Evolutionary conservation across 805 yeast species (phyloP).

Genomic region (Wickerhamomyces pijperi): DNA sequence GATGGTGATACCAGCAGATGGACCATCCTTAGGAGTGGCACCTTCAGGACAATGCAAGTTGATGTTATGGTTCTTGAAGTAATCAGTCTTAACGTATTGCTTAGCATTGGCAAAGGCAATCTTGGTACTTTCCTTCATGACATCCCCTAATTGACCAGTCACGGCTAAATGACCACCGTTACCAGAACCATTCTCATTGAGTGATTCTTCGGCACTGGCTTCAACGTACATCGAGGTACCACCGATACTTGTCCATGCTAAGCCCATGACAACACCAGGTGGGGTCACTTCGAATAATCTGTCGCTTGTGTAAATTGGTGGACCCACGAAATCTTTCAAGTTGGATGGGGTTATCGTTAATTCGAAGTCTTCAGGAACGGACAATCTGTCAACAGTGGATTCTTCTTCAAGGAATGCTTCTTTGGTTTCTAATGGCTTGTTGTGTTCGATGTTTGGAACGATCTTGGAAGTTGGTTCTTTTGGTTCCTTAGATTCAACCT

Average conservation of each 20-base stretch:
- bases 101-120: slow-evolving; percentile 87
- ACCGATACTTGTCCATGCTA: slow-evolving; percentile 89
- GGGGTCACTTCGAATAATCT: slow-evolving; percentile 78
- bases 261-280: slow-evolving; percentile 95
- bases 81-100: slow-evolving; percentile 71
- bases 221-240: slow-evolving; percentile 93
- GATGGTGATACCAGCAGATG: slow-evolving; percentile 52
- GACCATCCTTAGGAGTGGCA: slow-evolving; percentile 61
- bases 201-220: slow-evolving; percentile 77
- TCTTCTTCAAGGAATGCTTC: slow-evolving; percentile 15
- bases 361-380: slow-evolving; percentile 54
- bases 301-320: slow-evolving; percentile 72
- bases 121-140: slow-evolving; percentile 90
- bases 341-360: slow-evolving; percentile 52
- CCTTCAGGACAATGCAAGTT: slow-evolving; percentile 90
- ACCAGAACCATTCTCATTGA: slow-evolving; percentile 47
- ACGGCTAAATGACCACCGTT: slow-evolving; percentile 49
- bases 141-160: slow-evolving; percentile 94
- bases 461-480: slow-evolving; percentile 9
- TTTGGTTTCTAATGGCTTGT: slow-evolving; percentile 25
- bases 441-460: slow-evolving; percentile 22
- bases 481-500: slow-evolving; percentile 1
- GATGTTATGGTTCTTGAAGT: slow-evolving; percentile 82
- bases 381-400: slow-evolving; percentile 24
- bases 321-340: slow-evolving; percentile 81